Evolutionary conservation across 2,329 filamentous ascomycete genomes (phyloP), one percentile per base, ranked within the genome.

Genomic region (Botrytis squamosa): DNA sequence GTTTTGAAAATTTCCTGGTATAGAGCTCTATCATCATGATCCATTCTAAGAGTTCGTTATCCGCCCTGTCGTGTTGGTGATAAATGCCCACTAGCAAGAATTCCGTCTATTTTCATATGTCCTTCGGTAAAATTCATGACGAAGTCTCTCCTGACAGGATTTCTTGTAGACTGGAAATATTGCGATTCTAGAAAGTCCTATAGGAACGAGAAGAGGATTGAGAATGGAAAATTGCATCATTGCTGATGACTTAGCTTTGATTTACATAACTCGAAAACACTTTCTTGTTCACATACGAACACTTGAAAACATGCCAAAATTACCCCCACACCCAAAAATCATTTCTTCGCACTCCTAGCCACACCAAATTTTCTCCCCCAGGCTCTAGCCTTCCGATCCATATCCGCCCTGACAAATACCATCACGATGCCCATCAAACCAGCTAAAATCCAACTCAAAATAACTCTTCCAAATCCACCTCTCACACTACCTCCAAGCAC

Each of bases 401-500:
- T 70, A 63, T 70, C 68, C 40, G 49, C 68, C 40, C 68, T 70
- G 4, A 70, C 68, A 62, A 63, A 70, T 12, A 63, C 68, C 55
- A 70, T 70, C 3, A 60, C 68, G 29, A 70, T 36, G 5, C 68
- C 68, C 68, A 70, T 70, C 40, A 62, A 9, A 44, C 55, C n/a
- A 38, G 68, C 68, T 9, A 70, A 29, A 8, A 62, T 25, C 55
- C 68, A 70, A 60, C 29, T 42, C 1, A 70, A 9, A 6, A 70
- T 44, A 10, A 22, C 68, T 60, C 29, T 70, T 8, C 8, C 36
- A 42, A 70, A 62, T 4, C 68, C 68, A 18, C 55, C 68, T 40
- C 68, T 63, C 25, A 70, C 92, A 90, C 63, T 88, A 63, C 38
- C 91, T 25, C 85, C 85, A 87, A 77, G 84, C 90, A 76, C 89